Evolutionary conservation across 192 early-diverging fungal species (phyloP).

Genomic region (Backusella sp.): DNA sequence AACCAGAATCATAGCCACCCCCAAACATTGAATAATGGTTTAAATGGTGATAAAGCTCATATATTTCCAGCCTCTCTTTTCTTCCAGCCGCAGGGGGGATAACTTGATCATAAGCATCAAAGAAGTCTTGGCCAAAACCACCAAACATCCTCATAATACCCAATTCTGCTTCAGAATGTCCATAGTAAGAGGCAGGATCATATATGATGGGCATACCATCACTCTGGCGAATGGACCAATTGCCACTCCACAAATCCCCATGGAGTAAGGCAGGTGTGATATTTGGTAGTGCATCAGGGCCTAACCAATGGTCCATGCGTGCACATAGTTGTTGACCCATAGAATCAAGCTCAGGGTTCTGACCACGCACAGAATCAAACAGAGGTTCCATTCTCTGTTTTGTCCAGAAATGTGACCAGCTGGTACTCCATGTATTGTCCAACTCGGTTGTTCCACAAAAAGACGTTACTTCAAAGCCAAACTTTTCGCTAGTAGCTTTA

Average conservation of each 20-base stretch:
- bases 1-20: neutral
- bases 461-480: neutral
- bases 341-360: neutral
- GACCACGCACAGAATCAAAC: neutral
- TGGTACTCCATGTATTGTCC: neutral
- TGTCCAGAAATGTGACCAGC: neutral
- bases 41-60: conserved; percentile 12
- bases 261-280: neutral
- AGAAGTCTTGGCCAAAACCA: neutral
- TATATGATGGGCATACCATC: neutral
- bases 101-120: neutral
- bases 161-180: neutral
- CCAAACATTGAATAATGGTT: conserved; percentile 10
- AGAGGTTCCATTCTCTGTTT: neutral
- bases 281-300: neutral
- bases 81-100: neutral
- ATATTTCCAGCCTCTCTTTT: neutral
- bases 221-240: neutral
- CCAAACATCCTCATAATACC: conserved; percentile 10
- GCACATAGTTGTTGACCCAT: neutral
- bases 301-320: neutral
- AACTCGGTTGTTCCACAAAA: neutral
- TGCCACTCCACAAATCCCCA: conserved; percentile 7
- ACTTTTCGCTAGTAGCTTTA: neutral
- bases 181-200: neutral